A percentile compares a stretch with the other conserved stretches of the same genome.
phyloP scores from a whole-genome alignment of 805 yeast species.

The Barnettozyma botsteinii region DNA sequence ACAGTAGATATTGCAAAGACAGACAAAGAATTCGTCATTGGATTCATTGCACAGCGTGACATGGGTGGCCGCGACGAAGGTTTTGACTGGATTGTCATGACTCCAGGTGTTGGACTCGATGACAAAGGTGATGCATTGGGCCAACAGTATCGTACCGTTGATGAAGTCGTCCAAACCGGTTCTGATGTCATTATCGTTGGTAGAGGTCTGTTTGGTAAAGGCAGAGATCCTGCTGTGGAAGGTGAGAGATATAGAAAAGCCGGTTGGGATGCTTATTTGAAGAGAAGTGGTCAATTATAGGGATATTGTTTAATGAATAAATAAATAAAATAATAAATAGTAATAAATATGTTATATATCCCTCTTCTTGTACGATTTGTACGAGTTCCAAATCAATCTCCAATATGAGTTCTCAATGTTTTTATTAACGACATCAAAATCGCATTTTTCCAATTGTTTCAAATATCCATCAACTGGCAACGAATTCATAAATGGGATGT shows the following conservation, averaged over 20 bases:
- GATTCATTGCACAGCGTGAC: conserved; percentile 89
- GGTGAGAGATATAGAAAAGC: conserved; percentile 87
- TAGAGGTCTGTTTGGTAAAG: conserved; percentile 91
- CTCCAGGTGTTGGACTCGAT: conserved; percentile 98
- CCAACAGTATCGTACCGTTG: conserved; percentile 93
- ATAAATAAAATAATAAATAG: not conserved
- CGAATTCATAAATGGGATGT: conserved; percentile 61
- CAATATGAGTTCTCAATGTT: conserved; percentile 23
- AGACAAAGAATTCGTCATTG: conserved; percentile 88
- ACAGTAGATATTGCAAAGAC: conserved; percentile 87
- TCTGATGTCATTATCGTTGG: conserved; percentile 97
- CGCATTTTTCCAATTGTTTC: conserved; percentile 50
- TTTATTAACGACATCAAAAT: conserved; percentile 50
- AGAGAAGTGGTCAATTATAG: conserved; percentile 25
- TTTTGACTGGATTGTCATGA: conserved; percentile 93
- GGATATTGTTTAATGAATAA: not conserved
- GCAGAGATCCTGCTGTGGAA: conserved; percentile 84
- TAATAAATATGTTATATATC: conserved; percentile 8
- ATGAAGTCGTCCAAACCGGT: conserved; percentile 78
- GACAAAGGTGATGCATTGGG: conserved; percentile 95
- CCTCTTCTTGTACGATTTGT: conserved; percentile 20
- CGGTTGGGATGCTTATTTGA: conserved; percentile 88
- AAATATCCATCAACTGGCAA: conserved; percentile 62
- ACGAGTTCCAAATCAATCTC: conserved; percentile 25
- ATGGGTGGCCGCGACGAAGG: conserved; percentile 82